Evolutionary conservation across 2,329 filamentous ascomycete species (phyloP).

Genomic region (Fusarium secorum): DNA sequence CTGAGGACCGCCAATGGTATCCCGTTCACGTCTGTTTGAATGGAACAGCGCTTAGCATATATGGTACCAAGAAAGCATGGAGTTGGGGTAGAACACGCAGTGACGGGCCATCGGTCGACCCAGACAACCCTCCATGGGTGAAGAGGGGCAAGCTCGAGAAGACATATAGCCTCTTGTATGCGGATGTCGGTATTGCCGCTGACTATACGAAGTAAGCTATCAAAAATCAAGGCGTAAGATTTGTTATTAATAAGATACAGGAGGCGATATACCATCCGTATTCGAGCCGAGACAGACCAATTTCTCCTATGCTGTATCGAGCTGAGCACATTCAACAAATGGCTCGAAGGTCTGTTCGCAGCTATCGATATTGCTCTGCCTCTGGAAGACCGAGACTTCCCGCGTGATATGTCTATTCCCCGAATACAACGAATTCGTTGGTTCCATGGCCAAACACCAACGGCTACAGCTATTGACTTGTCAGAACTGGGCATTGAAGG

Average conservation of each 20-base stretch:
- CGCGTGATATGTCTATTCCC: slow-evolving; percentile 68
- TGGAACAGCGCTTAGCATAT: slow-evolving; percentile 72
- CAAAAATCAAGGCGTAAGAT: not conserved
- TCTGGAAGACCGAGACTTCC: slow-evolving; percentile 74
- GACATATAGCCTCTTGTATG: slow-evolving; percentile 77
- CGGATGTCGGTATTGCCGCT: slow-evolving; percentile 76
- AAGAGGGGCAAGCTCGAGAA: slow-evolving; percentile 65
- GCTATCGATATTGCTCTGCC: slow-evolving; percentile 75
- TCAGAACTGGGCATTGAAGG: slow-evolving; percentile 36
- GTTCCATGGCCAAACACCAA: slow-evolving; percentile 53
- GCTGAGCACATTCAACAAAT: slow-evolving; percentile 70
- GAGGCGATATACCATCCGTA: slow-evolving; percentile 71
- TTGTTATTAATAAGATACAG: slow-evolving; percentile 44
- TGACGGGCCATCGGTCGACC: slow-evolving; percentile 58
- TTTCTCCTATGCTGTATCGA: slow-evolving; percentile 73
- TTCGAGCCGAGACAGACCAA: slow-evolving; percentile 77
- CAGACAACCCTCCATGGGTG: slow-evolving; percentile 60
- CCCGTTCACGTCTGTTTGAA: slow-evolving; percentile 69
- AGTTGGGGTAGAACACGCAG: slow-evolving; percentile 58
- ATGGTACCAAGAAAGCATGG: slow-evolving; percentile 68
- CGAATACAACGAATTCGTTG: slow-evolving; percentile 62
- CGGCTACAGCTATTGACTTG: slow-evolving; percentile 38
- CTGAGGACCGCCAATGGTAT: slow-evolving; percentile 70
- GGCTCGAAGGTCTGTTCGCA: slow-evolving; percentile 74
- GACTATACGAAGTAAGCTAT: slow-evolving; percentile 72